A percentile compares a stretch with the other conserved stretches of the same genome.
These are phyloP conservation scores for Neurospora sp. DNA, from an alignment of 495 filamentous ascomycete species.

Conservation along the genomic window DNA sequence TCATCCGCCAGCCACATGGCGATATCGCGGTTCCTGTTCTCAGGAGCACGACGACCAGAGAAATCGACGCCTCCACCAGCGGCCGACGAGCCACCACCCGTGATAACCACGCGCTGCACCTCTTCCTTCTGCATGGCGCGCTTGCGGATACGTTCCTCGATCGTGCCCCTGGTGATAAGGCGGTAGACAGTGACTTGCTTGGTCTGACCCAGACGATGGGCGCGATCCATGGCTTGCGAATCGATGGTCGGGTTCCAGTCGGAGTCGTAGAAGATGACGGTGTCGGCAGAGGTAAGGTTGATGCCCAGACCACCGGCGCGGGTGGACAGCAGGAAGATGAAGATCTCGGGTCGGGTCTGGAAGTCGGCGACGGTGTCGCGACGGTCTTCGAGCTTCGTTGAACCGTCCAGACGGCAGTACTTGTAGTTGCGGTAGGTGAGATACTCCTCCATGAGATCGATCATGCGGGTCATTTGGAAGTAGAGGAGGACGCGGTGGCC, in stretches of 20 bases:
- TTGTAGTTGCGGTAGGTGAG: slow-evolving; percentile 98
- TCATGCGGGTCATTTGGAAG: slow-evolving; percentile 99
- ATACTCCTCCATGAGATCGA: slow-evolving; percentile 98
- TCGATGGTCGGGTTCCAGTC: slow-evolving; percentile 99
- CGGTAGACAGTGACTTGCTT: slow-evolving; percentile 95
- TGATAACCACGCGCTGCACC: slow-evolving; percentile 96
- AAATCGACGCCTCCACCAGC: slow-evolving; percentile 67
- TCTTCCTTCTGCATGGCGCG: slow-evolving; percentile 97
- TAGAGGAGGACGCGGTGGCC: slow-evolving; percentile 96
- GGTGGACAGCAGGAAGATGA: slow-evolving; percentile 91
- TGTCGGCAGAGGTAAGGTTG: slow-evolving; percentile 85
- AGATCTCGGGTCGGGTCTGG: slow-evolving; percentile 85
- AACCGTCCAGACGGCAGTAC: slow-evolving; percentile 92
- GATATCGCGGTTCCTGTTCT: slow-evolving; percentile 91
- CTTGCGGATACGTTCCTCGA: slow-evolving; percentile 97
- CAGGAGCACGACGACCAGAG: slow-evolving; percentile 70
- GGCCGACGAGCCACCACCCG: slow-evolving; percentile 61
- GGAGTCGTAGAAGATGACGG: slow-evolving; percentile 98
- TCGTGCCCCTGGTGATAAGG: slow-evolving; percentile 92
- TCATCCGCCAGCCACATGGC: slow-evolving; percentile 96
- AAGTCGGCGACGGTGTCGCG: slow-evolving; percentile 96
- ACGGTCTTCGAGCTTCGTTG: slow-evolving; percentile 95
- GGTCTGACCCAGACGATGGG: slow-evolving; percentile 94
- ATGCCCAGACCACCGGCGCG: slow-evolving; percentile 96
- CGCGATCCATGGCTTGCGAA: slow-evolving; percentile 97